Evolutionary conservation across 352 stramenopile species (phyloP).

Genomic region (Pythium aphanidermatum): DNA sequence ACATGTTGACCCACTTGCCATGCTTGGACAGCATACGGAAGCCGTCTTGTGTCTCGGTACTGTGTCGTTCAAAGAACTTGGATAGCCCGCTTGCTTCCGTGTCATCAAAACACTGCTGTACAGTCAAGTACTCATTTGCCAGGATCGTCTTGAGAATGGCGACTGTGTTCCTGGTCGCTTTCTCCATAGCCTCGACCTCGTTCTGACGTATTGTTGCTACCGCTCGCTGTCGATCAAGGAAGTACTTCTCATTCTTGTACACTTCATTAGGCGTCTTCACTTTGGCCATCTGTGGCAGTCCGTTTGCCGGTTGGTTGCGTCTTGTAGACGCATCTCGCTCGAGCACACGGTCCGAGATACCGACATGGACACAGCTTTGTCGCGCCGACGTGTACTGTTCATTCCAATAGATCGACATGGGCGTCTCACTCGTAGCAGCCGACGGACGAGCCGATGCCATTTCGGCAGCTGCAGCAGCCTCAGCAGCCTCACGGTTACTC

Average conservation of each 20-base stretch:
- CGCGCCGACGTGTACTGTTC: conserved; percentile 47
- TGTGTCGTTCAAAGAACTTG: conserved; percentile 35
- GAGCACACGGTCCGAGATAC: conserved; percentile 61
- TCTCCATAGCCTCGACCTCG: conserved; percentile 51
- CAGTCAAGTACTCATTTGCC: conserved; percentile 35
- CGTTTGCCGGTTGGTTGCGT: conserved; percentile 10
- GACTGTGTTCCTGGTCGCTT: conserved; percentile 57
- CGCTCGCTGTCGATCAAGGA: conserved; percentile 38
- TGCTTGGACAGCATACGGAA: conserved; percentile 70
- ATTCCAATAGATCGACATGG: conserved; percentile 15
- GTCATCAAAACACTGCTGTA: conserved; percentile 53
- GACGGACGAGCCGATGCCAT: conserved; percentile 25
- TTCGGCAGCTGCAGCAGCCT: background rate
- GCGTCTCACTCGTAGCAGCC: background rate
- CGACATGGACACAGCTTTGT: conserved; percentile 62
- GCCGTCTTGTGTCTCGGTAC: conserved; percentile 40
- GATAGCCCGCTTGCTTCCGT: conserved; percentile 30
- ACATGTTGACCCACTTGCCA: conserved; percentile 28
- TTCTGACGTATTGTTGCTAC: conserved; percentile 39
- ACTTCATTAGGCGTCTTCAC: conserved; percentile 51
- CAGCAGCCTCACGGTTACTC: background rate
- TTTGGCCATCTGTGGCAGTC: conserved; percentile 27
- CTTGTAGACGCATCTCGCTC: conserved; percentile 30
- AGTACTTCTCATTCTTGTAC: conserved; percentile 60
- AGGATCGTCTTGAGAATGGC: conserved; percentile 43